Evolutionary conservation across 345 rosid genomes (phyloP), one percentile per base, ranked within the genome.

Genomic region (Theobroma cacao): DNA sequence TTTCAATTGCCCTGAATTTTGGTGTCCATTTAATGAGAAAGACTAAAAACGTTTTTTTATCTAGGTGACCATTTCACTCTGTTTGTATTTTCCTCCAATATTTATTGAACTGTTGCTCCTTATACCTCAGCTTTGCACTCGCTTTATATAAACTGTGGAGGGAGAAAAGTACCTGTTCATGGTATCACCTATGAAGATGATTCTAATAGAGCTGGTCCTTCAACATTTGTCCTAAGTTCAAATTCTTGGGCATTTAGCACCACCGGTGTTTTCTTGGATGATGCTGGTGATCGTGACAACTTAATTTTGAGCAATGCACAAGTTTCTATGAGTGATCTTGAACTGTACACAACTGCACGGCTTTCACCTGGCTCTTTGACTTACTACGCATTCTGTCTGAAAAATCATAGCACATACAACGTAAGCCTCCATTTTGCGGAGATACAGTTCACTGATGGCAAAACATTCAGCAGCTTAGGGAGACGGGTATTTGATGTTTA

Each of bases 341-440:
- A 82, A 22, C 65, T 88, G 8, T 88, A 89, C 50, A 79, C 36
- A 10, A 82, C 77, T 0, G 97, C 91, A 20, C 90, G 97, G 11
- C 80, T 85, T 34, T 80, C 94, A 69, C 86, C 97, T 60, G 75
- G 87, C n/a, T 87, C 89, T 7, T 87, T 93, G 1, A 86, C 89
- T 34, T 91, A 91, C 79, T 85, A 85, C 80, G 90, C 84, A 5
- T 87, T 82, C 50, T 93, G 98, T 84, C 84, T 93, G 63, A 71
- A 74, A 53, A 86, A 90, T 73, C 88, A 83, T 75, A 92, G 91
- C 61, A 72, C n/a, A 14, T 92, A 93, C 85, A 80, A 77, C n/a
- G 84, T 92, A 38, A 84, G 20, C 36, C 94, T 92, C 52, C 94
- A 92, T 78, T 93, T 93, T 70, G 93, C 93, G 11, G 97, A 93